Base-by-base conservation (phyloP, 2,329 filamentous ascomycete genomes). In the Coniochaeta sp. region DNA sequence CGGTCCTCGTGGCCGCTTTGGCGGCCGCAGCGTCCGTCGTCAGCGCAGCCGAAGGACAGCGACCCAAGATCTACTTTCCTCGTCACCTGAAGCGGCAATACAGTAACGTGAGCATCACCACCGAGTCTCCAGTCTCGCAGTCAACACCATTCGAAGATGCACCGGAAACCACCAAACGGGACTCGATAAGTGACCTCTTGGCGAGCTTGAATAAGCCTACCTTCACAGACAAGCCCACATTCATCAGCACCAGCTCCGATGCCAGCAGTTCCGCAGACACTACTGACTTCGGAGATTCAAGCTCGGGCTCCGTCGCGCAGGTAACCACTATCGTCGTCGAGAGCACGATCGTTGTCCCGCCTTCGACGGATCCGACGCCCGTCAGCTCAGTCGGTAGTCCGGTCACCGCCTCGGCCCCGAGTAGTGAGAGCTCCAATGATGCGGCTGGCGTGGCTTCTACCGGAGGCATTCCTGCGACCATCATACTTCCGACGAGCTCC, bases 61-160 rank as follows among this genome's bases (percentile, higher is more conserved):
- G 74, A 63, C 81, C 82, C 19, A 79, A 76, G 68, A 82, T 84
- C 67, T 86, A 85, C 69, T 85, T 81, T 63, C 83, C 83, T 14
- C 76, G 79, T 60, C 76, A 83, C 50, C 74, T 86, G 66, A 85
- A 80, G 72, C 77, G 82, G 59, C 74, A 80, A 61, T 74, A 78
- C 59, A 66, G 67, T 62, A 81, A 82, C 67, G 70, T 69, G 16
- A 79, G 77, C n/a, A 68, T 70, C 62, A 74, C 74, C 44, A 68
- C 69, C 58, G 59, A 66, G 31, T 66, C 68, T n/a, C 66, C 68
- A 38, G 31, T 63, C 12, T 58, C 69, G 47, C 65, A 66, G 44
- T 64, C 68, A 43, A 64, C 67, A 4, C 65, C 65, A 2, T 28
- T 58, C 19, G 57, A 64, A 58, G 43, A 34, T 26, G n/a, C 54